Percentiles rank a stretch among this genome's conserved stretches.
Conservation (phyloP, 2,329 filamentous ascomycete genomes). For the Thielaviopsis musarum region DNA sequence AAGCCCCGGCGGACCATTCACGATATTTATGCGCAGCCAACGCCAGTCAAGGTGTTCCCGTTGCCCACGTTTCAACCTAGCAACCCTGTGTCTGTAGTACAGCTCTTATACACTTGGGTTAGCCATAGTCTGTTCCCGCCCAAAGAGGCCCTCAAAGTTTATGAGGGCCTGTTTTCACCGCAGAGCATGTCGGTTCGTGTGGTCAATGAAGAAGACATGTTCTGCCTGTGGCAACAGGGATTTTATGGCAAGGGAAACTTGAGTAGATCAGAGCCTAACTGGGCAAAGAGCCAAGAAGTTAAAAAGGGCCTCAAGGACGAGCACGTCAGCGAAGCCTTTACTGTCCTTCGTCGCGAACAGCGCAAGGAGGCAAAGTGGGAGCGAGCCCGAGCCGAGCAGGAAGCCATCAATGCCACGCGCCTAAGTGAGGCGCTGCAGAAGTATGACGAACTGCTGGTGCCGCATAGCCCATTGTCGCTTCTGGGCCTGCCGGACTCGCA, state of each 20-base stretch:
- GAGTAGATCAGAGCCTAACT: conserved; percentile 87
- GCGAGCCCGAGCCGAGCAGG: conserved; percentile 70
- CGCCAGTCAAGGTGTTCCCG: conserved; percentile 67
- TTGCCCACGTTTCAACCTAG: conserved; percentile 78
- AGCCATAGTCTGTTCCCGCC: conserved; percentile 52
- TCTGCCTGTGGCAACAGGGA: conserved; percentile 84
- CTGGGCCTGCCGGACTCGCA: conserved; percentile 39
- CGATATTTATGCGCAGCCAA: conserved; percentile 65
- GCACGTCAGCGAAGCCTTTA: conserved; percentile 69
- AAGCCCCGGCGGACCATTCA: conserved; percentile 31
- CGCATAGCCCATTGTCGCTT: conserved; percentile 27
- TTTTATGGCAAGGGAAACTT: conserved; percentile 93
- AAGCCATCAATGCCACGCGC: conserved; percentile 59
- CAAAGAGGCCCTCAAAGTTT: conserved; percentile 45
- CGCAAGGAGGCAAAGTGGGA: conserved; percentile 78
- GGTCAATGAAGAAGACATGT: conserved; percentile 56
- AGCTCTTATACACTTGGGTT: conserved; percentile 62
- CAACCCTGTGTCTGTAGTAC: conserved; percentile 77
- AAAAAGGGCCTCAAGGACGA: conserved; percentile 45
- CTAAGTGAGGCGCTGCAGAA: conserved; percentile 25
- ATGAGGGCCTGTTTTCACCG: conserved; percentile 64
- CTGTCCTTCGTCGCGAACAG: conserved; percentile 59
- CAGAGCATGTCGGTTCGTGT: conserved; percentile 73
- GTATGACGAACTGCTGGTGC: conserved; percentile 13
- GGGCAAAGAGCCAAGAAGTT: conserved; percentile 70